Evolutionary conservation across 495 filamentous ascomycete species (phyloP), one percentile per base, ranked within the genome.

Genomic region (Hypoxylon intermedium): DNA sequence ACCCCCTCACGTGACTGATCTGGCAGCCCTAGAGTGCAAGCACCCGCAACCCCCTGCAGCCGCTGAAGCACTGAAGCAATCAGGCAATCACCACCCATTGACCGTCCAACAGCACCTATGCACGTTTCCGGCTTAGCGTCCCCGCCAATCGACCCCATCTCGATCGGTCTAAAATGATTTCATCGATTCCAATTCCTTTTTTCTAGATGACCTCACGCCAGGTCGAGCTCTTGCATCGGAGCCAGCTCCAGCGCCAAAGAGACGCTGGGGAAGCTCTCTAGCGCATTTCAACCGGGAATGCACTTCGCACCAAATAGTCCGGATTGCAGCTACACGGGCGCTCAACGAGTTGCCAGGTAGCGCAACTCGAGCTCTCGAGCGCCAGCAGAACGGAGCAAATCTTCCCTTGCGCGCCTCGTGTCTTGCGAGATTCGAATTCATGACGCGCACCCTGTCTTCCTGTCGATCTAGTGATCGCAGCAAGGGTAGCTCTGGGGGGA

Each of bases 141-240:
- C n/a, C n/a, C n/a, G n/a, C n/a, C n/a, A n/a, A n/a, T n/a, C n/a
- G n/a, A n/a, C n/a, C n/a, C n/a, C n/a, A 28, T 67, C 59, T 59
- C 48, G 60, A 60, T 65, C 40, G 26, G 3, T 5, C 20, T 19
- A 36, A 53, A 21, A 63, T 70, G 67, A 70, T 70, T 70, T 68
- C 67, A 70, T 70, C 48, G 50, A 57, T 65, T 47, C 9, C 20
- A 40, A 6, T 13, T n/a, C n/a, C n/a, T n/a, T n/a, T 16, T 34
- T 57, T 48, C 34, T 2, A 61, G 46, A 66, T 66, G 63, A 66
- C 63, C 57, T 66, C 63, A 66, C 57, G 7, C 36, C 5, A 41
- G 15, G 3, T 28, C 34, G 13, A 11, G 24, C 6, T 53, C 24
- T 7, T 40, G 16, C 42, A 58, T 46, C 56, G 56, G 30, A 30